These are phyloP conservation scores for Schwanniomyces yamadae DNA, from an alignment of 805 yeast genomes.

Conservation along the genomic window DNA sequence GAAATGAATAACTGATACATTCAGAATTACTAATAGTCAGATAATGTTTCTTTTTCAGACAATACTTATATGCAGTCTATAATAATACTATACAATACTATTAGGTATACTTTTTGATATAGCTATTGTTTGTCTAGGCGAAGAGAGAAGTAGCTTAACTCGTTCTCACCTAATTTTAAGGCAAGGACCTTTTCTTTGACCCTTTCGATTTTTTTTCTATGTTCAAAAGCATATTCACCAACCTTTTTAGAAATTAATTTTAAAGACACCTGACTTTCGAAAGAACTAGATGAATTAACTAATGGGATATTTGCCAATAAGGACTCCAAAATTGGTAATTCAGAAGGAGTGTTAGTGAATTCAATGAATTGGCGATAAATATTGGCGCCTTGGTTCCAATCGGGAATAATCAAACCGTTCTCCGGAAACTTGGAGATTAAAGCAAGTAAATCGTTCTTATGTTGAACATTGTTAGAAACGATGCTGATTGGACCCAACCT, in stretches of 20 bases:
- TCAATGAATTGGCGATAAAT: slow-evolving; percentile 53
- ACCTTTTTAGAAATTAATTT: slow-evolving; percentile 52
- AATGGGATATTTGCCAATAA: slow-evolving; percentile 48
- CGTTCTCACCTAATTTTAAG: slow-evolving; percentile 48
- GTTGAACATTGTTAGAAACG: slow-evolving; percentile 40
- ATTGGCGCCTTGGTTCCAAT: slow-evolving; percentile 60
- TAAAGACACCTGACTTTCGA: slow-evolving; percentile 46
- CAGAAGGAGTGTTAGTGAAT: slow-evolving; percentile 17
- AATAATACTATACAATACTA: too few species aligned
- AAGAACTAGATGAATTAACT: slow-evolving; percentile 26
- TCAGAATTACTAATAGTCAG: too few species aligned
- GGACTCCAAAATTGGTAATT: slow-evolving; percentile 26
- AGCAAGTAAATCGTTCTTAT: slow-evolving; percentile 35
- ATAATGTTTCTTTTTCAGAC: too few species aligned
- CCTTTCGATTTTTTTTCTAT: slow-evolving; percentile 13
- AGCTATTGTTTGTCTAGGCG: too few species aligned
- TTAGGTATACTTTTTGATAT: too few species aligned
- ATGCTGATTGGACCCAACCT: slow-evolving; percentile 74
- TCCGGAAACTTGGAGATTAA: slow-evolving; percentile 47
- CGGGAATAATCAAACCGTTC: slow-evolving; percentile 34
- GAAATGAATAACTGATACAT: too few species aligned
- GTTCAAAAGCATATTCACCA: slow-evolving; percentile 39
- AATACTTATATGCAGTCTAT: too few species aligned
- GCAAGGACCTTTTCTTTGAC: slow-evolving; percentile 33
- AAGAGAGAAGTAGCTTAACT: slow-evolving; percentile 31